phyloP scores from a whole-genome alignment of 2,329 filamentous ascomycete species.

The Gaeumannomyces sp. region DNA sequence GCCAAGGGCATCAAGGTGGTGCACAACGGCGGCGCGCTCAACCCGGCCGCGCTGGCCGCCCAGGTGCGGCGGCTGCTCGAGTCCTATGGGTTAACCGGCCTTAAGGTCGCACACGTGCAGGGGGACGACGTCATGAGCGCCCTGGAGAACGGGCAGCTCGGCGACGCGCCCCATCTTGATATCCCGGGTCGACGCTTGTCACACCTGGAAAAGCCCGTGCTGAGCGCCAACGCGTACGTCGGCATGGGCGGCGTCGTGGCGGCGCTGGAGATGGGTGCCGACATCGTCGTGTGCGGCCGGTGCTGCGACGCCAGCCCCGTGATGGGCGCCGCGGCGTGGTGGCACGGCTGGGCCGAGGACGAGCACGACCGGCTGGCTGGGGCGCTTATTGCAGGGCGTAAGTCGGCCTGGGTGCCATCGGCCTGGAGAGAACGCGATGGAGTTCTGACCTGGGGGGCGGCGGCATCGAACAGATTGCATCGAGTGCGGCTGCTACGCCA shows the following conservation, averaged over 20 bases:
- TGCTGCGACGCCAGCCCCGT: conserved; percentile 38
- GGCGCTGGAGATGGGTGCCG: conserved; percentile 35
- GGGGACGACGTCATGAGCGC: conserved; percentile 35
- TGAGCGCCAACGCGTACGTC: conserved; percentile 42
- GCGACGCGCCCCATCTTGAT: background rate
- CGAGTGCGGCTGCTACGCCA: conserved; percentile 48
- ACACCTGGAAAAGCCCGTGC: conserved; percentile 3
- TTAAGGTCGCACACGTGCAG: conserved; percentile 37
- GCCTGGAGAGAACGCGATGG: too few relatives aligned
- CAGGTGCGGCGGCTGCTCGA: conserved; percentile 11
- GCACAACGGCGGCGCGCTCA: conserved; percentile 41
- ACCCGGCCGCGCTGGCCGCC: conserved; percentile 40
- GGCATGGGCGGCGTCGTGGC: conserved; percentile 42
- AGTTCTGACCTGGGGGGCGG: too few relatives aligned
- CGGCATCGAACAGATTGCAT: conserved; percentile 34
- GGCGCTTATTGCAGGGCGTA: conserved; percentile 39
- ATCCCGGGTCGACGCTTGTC: background rate
- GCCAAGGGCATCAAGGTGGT: conserved; percentile 43
- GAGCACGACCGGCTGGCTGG: conserved; percentile 45
- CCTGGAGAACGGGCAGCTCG: background rate
- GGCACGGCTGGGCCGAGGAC: conserved; percentile 43
- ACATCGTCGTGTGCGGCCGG: conserved; percentile 43
- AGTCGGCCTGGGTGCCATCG: background rate
- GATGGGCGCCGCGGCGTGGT: conserved; percentile 48
- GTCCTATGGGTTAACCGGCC: conserved; percentile 10